A percentile compares a stretch with the other conserved stretches of the same genome.
Conservation (phyloP, 352 stramenopile species). For the Globisporangium spinosum region DNA sequence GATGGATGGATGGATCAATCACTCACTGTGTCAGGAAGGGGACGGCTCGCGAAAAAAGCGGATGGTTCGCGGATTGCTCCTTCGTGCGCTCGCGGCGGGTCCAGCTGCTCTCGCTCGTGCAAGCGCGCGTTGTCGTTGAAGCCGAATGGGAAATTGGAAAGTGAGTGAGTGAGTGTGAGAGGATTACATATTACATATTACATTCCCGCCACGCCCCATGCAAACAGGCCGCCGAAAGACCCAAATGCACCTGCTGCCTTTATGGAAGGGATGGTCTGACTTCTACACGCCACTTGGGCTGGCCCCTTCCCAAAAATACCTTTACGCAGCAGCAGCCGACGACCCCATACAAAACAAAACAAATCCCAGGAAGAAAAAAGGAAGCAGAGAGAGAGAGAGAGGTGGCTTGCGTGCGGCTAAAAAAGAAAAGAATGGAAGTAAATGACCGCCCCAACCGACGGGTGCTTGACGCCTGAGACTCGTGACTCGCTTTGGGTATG, state of each 20-base stretch:
- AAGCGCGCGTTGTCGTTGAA: neutral
- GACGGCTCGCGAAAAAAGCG: slow-evolving; percentile 6
- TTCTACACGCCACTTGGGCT: neutral
- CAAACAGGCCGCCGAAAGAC: neutral
- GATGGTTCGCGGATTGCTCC: slow-evolving; percentile 17
- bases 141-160: slow-evolving; percentile 10
- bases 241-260: neutral
- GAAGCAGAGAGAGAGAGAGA: neutral
- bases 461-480: neutral
- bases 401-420: neutral
- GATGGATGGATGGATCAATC: slow-evolving; percentile 4
- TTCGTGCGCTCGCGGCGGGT: slow-evolving; percentile 14
- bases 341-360: neutral
- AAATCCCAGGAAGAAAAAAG: neutral
- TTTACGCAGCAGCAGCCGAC: neutral
- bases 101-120: neutral
- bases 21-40: neutral
- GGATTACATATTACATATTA: neutral
- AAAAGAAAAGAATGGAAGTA: neutral
- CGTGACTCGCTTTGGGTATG: neutral
- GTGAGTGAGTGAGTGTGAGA: neutral
- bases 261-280: neutral
- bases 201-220: neutral
- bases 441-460: neutral
- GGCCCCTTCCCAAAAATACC: neutral